phyloP scores from a whole-genome alignment of 106 monocot genomes.

The Dendrobium catenatum region DNA sequence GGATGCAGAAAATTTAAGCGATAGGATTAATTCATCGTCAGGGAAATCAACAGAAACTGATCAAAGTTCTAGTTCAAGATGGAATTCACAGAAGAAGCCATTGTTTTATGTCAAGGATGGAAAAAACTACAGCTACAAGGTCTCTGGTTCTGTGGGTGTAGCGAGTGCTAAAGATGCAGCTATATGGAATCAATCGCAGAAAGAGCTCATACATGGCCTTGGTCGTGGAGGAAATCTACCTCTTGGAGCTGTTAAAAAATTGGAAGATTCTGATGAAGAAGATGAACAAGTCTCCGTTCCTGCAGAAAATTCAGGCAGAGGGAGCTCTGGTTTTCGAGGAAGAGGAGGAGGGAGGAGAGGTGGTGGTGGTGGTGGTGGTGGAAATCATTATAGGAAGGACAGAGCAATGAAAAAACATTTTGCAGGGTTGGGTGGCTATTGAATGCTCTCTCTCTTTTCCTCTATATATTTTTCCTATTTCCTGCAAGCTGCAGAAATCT shows the following conservation, averaged over 20 bases:
- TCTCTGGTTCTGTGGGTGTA: conserved; percentile 75
- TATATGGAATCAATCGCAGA: conserved; percentile 51
- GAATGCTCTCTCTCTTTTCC: background rate
- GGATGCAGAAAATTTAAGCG: conserved; percentile 40
- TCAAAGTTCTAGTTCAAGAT: conserved; percentile 27
- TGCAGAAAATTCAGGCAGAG: conserved; percentile 28
- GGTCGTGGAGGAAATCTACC: conserved; percentile 86
- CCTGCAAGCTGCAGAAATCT: background rate
- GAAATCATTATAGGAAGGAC: conserved; percentile 63
- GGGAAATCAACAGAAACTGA: conserved; percentile 19
- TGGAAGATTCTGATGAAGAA: conserved; percentile 19
- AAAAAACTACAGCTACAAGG: conserved; percentile 96
- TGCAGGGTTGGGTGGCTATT: conserved; percentile 43
- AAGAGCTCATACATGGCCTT: conserved; percentile 74
- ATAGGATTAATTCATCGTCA: conserved; percentile 11
- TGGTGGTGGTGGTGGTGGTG: conserved; percentile 22
- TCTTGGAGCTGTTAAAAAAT: conserved; percentile 32
- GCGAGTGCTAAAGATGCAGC: conserved; percentile 63
- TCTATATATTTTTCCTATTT: background rate
- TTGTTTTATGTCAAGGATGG: conserved; percentile 97
- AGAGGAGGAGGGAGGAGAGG: conserved; percentile 53
- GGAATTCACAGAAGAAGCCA: conserved; percentile 67
- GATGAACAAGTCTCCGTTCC: conserved; percentile 13
- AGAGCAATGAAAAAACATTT: conserved; percentile 92
- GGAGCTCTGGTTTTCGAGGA: conserved; percentile 25